Evolutionary conservation across 2,329 filamentous ascomycete species (phyloP), one percentile per base, ranked within the genome.

Genomic region (Aspergillus amoenus): DNA sequence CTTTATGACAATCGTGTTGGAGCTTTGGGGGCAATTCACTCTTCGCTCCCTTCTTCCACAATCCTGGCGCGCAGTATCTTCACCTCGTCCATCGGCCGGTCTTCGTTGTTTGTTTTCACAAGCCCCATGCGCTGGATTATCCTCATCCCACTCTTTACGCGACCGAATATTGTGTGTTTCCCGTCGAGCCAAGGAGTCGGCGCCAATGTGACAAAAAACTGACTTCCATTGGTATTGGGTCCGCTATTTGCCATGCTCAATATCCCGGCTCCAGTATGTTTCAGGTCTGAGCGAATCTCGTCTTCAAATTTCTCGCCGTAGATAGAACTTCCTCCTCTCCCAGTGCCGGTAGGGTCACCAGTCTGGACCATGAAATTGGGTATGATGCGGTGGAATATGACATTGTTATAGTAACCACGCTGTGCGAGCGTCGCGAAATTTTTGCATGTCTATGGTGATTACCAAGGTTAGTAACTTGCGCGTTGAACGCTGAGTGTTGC

Each of bases 231-330:
- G 37, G 93, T 96, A 74, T 97, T 86, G 8, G 91, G 90, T 0
- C 94, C 94, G 15, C 88, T 87, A 76, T 99, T 99, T 58, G 94
- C 94, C 94, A 99, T 99, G 77, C 88, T 92, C 66, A 99, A 79
- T n/a, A 97, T 82, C 1, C 93, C 93, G 4, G 93, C 93, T 39
- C 93, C 93, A 0, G 92, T 96, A 78, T 99, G 94, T 72, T 93
- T 94, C 54, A 99, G 79, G 4, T 80, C 79, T 2, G 86, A 77
- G 46, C 83, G 79, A 66, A 97, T 93, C 81, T 99, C 94, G 78
- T 99, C 94, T 60, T 88, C 91, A 73, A 97, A 97, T 72, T 91
- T 93, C 50, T 92, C 90, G 68, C 93, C 94, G 76, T 91, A 97
- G 78, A 97, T 96, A 60, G 88, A 93, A 57, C 82, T 82, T 57